Conservation (phyloP, 2,329 filamentous ascomycete genomes). For the Colletotrichum sp. region DNA sequence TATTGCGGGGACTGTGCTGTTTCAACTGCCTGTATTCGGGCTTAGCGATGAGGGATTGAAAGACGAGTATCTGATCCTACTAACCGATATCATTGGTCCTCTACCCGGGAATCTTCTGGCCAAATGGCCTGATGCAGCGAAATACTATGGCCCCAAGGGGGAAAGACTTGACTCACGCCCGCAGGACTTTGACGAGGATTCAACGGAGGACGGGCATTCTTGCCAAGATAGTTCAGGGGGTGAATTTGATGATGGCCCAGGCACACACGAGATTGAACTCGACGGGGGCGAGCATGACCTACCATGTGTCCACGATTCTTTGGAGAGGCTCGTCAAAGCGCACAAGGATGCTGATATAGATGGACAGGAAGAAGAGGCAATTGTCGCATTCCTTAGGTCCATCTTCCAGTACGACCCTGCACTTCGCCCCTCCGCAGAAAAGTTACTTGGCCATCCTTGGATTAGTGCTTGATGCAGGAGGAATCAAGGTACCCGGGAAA, state of each 20-base stretch:
- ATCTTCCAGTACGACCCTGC: background rate
- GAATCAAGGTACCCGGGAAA: background rate
- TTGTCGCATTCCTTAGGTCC: background rate
- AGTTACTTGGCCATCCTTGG: background rate
- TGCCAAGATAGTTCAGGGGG: background rate
- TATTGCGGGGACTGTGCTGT: constrained; percentile 19
- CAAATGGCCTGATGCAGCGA: constrained; percentile 15
- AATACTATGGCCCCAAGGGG: constrained; percentile 12
- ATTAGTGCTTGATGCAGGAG: background rate
- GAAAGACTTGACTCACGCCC: background rate
- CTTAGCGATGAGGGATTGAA: background rate
- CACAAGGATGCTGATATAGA: background rate
- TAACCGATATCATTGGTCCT: constrained; percentile 20
- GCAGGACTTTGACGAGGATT: background rate
- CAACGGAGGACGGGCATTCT: background rate
- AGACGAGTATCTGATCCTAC: constrained; percentile 21
- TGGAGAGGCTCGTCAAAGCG: background rate
- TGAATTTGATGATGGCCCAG: background rate
- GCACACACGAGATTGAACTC: background rate
- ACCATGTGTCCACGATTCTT: background rate
- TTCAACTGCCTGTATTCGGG: background rate
- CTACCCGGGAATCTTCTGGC: constrained; percentile 15
- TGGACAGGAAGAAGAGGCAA: background rate
- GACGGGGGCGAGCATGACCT: background rate
- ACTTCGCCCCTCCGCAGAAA: background rate